A percentile compares a stretch with the other conserved stretches of the same genome.
Conservation (phyloP, 345 rosid species). For the Aquilaria sinensis region DNA sequence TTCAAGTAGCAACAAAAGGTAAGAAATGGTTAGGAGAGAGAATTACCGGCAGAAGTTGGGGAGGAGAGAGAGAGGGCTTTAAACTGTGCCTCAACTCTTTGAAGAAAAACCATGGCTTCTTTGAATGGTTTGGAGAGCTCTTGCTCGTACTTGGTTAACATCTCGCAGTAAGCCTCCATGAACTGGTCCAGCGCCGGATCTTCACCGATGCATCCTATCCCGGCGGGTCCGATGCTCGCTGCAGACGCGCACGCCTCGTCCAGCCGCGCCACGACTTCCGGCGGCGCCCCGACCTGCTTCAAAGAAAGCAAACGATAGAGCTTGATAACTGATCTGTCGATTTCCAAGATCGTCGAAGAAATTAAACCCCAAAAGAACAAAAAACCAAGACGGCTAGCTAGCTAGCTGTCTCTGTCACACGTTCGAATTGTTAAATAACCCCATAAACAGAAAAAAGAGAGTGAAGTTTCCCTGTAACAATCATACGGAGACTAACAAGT, state of each 20-base stretch:
- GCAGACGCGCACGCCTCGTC: slow-evolving; percentile 80
- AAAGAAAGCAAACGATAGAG: slow-evolving; percentile 7
- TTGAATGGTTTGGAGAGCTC: slow-evolving; percentile 94
- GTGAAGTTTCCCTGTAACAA: too few relatives aligned
- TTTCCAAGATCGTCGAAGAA: slow-evolving; percentile 8
- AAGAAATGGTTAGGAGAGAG: slow-evolving; percentile 1
- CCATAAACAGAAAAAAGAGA: too few relatives aligned
- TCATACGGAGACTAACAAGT: slow-evolving; percentile 10
- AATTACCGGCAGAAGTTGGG: slow-evolving; percentile 46
- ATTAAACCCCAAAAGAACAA: slow-evolving; percentile 11
- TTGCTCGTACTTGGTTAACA: slow-evolving; percentile 91
- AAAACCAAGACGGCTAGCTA: slow-evolving; percentile 7
- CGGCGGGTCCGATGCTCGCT: slow-evolving; percentile 32
- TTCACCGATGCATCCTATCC: slow-evolving; percentile 50
- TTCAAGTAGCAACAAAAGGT: neutral
- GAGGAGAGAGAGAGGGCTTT: slow-evolving; percentile 65
- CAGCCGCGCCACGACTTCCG: slow-evolving; percentile 72
- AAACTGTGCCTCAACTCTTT: slow-evolving; percentile 78
- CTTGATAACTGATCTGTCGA: neutral
- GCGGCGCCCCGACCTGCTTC: slow-evolving; percentile 89
- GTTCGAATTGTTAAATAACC: too few relatives aligned
- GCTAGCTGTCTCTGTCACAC: too few relatives aligned
- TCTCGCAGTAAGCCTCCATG: slow-evolving; percentile 99
- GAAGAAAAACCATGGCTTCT: slow-evolving; percentile 88
- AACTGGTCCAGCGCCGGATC: slow-evolving; percentile 97